These are phyloP conservation scores for Elaeis oleifera DNA, from an alignment of 202 grass and related monocot genomes.

Conservation along the genomic window DNA sequence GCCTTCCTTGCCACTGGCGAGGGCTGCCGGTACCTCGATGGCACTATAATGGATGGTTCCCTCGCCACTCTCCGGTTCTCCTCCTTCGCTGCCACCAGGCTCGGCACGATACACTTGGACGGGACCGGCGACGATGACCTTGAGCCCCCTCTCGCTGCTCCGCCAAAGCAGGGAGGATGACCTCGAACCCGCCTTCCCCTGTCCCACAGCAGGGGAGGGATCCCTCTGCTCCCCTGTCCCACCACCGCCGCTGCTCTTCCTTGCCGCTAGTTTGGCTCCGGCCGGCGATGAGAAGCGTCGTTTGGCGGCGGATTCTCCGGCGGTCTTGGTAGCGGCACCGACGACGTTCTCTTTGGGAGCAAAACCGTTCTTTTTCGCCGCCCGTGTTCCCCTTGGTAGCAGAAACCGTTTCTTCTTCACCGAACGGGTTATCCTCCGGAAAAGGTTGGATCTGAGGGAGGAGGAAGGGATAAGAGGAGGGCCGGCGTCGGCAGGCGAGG, in stretches of 20 bases:
- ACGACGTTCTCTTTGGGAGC: constrained; percentile 1
- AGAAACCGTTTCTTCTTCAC: constrained; percentile 23
- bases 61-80: constrained; percentile 45
- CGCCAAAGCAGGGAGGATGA: neutral
- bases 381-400: constrained; percentile 26
- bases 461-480: constrained; percentile 36
- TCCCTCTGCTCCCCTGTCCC: constrained; percentile 2
- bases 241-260: constrained; percentile 1
- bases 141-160: constrained; percentile 2
- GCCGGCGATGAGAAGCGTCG: neutral
- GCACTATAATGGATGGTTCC: constrained; percentile 73
- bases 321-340: neutral
- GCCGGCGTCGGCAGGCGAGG: constrained; percentile 20
- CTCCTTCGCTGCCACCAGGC: constrained; percentile 66
- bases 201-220: constrained; percentile 19
- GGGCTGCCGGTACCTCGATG: constrained; percentile 67
- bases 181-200: constrained; percentile 12
- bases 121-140: constrained; percentile 57
- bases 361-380: constrained; percentile 20
- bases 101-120: constrained; percentile 70
- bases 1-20: constrained; percentile 41
- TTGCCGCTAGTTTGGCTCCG: constrained; percentile 3
- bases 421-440: neutral
- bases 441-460: constrained; percentile 21
- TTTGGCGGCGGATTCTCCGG: neutral